Conservation (phyloP, 2,329 filamentous ascomycete species). For the Malbranchea cinnamomea region DNA sequence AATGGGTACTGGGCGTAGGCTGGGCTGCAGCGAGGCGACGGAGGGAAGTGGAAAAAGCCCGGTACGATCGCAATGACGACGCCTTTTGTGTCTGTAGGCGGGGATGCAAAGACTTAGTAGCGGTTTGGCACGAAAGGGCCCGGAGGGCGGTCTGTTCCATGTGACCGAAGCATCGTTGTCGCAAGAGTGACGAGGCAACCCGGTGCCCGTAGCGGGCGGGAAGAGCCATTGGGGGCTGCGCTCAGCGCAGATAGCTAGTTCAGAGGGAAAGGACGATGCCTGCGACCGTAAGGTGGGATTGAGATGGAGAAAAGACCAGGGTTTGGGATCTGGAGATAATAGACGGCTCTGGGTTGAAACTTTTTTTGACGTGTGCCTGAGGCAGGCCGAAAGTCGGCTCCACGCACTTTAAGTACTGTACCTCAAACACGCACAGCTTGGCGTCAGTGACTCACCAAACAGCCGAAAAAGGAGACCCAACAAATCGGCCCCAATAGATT, state of each 20-base stretch:
- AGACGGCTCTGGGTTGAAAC: conserved; percentile 14
- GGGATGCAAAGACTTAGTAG: conserved; percentile 18
- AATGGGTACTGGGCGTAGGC: conserved; percentile 64
- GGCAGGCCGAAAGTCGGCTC: no score
- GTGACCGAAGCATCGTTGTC: conserved; percentile 29
- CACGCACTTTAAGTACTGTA: no score
- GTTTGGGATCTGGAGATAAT: no score
- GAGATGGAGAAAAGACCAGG: neutral
- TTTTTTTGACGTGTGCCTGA: conserved; percentile 11
- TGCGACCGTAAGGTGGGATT: conserved; percentile 10
- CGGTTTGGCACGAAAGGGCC: conserved; percentile 17
- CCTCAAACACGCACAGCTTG: no score
- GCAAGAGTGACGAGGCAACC: conserved; percentile 24
- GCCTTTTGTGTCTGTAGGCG: conserved; percentile 23
- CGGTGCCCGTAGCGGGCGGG: conserved; percentile 30
- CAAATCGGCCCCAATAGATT: no score
- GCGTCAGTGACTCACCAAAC: no score
- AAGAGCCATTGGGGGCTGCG: conserved; percentile 30
- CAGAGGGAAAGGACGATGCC: no score
- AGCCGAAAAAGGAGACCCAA: no score
- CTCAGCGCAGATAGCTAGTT: conserved; percentile 13
- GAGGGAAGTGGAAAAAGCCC: conserved; percentile 28
- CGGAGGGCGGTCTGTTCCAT: conserved; percentile 10
- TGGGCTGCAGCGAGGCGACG: conserved; percentile 34
- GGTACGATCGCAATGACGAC: conserved; percentile 24